phyloP scores from a whole-genome alignment of 805 yeast species.

The Metschnikowia similis region DNA sequence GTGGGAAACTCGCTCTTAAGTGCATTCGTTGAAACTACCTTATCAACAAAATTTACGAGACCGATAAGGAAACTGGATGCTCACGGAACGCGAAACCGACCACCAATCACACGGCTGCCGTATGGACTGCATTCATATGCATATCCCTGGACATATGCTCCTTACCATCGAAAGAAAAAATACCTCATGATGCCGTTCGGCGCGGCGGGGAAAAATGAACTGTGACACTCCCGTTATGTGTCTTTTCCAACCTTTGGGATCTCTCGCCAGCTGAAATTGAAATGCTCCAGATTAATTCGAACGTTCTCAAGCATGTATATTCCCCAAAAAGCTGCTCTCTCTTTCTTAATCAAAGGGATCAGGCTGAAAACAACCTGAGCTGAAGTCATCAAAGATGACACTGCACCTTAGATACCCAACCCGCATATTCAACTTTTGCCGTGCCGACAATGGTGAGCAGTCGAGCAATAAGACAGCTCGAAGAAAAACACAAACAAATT shows the following conservation, averaged over 20 bases:
- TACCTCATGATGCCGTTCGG: background rate
- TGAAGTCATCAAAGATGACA: background rate
- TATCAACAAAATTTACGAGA: constrained; percentile 3
- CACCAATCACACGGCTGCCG: constrained; percentile 2
- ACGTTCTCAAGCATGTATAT: too few relatives aligned
- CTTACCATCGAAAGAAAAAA: background rate
- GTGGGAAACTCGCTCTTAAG: background rate
- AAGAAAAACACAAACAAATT: background rate
- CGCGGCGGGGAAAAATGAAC: background rate
- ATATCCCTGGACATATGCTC: background rate
- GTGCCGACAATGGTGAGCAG: background rate
- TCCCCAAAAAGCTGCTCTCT: too few relatives aligned
- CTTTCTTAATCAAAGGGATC: background rate
- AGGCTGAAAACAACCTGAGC: background rate
- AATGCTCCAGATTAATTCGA: too few relatives aligned
- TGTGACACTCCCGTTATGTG: too few relatives aligned
- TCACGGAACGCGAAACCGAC: background rate
- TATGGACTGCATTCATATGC: background rate
- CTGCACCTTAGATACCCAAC: background rate
- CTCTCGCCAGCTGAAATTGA: too few relatives aligned
- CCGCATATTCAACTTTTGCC: background rate
- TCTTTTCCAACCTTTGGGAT: too few relatives aligned
- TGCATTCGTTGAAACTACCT: background rate
- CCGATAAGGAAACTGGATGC: background rate
- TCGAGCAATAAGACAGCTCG: background rate